Conservation (phyloP, 768 basidiomycete genomes). For the Suillus fuscotomentosus region DNA sequence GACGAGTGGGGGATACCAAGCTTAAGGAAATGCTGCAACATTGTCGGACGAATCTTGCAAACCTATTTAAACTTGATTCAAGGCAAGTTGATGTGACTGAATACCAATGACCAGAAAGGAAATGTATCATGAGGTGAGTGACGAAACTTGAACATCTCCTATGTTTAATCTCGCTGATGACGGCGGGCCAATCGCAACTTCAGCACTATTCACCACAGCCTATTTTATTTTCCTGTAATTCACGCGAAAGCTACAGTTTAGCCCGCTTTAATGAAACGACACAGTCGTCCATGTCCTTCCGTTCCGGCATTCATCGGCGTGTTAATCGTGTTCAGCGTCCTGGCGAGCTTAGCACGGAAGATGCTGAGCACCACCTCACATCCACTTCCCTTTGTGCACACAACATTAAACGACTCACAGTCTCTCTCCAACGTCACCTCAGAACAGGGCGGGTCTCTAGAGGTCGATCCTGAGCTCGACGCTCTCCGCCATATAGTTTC, state of each 20-base stretch:
- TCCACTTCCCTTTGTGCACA: slow-evolving; percentile 12
- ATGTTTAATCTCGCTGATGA: background rate
- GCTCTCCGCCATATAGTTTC: slow-evolving; percentile 34
- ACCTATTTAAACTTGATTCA: background rate
- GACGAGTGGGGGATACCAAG: background rate
- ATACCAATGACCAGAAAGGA: slow-evolving; percentile 1
- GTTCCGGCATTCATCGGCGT: slow-evolving; percentile 8
- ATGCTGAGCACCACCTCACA: slow-evolving; percentile 14
- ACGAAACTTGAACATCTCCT: background rate
- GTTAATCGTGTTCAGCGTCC: slow-evolving; percentile 26
- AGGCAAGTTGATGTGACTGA: background rate
- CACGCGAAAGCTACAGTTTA: background rate
- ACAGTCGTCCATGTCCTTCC: background rate
- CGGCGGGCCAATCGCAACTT: background rate
- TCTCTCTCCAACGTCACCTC: slow-evolving; percentile 12
- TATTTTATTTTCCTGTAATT: background rate
- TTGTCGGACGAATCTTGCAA: background rate
- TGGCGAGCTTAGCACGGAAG: slow-evolving; percentile 26
- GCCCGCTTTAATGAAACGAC: background rate
- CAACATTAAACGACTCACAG: slow-evolving; percentile 12
- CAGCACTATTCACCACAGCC: background rate
- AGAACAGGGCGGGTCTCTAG: background rate
- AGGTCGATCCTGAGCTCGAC: slow-evolving; percentile 24
- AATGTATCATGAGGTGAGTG: background rate
- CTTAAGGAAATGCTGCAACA: background rate